These are phyloP conservation scores for Aspergillus coremiiformis DNA, from an alignment of 495 filamentous ascomycete species.

Conservation along the genomic window DNA sequence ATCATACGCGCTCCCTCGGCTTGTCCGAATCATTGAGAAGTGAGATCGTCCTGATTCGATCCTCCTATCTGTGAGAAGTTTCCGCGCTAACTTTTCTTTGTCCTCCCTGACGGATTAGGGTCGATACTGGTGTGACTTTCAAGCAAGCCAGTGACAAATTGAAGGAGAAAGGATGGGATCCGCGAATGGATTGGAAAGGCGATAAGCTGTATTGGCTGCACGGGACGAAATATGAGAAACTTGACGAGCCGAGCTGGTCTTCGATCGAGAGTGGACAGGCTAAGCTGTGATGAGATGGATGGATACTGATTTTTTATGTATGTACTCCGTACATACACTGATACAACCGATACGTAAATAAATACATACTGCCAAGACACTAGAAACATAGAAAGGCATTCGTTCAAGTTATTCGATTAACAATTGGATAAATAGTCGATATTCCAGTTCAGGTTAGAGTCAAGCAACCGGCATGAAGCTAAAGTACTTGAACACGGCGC, in stretches of 20 bases:
- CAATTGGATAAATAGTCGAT: too few relatives aligned
- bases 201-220: conserved; percentile 45
- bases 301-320: neutral
- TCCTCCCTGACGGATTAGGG: conserved; percentile 24
- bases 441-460: too few relatives aligned
- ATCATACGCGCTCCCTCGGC: conserved; percentile 41
- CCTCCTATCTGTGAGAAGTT: neutral
- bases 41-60: conserved; percentile 16
- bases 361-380: too few relatives aligned
- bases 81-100: neutral
- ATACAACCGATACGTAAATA: too few relatives aligned
- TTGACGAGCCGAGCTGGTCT: conserved; percentile 34
- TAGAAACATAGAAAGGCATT: neutral
- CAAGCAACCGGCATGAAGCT: neutral
- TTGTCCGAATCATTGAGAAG: conserved; percentile 46
- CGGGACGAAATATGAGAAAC: conserved; percentile 33
- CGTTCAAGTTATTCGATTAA: too few relatives aligned
- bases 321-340: too few relatives aligned
- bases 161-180: conserved; percentile 41
- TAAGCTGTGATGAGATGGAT: conserved; percentile 28
- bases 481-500: neutral
- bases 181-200: conserved; percentile 25
- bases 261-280: conserved; percentile 40
- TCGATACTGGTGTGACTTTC: conserved; percentile 44
- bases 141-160: conserved; percentile 47